Percentiles rank a stretch among this genome's conserved stretches.
Evolutionary conservation across 495 filamentous ascomycete species (phyloP).

Genomic region (Pseudomonodictys pantanalensis): DNA sequence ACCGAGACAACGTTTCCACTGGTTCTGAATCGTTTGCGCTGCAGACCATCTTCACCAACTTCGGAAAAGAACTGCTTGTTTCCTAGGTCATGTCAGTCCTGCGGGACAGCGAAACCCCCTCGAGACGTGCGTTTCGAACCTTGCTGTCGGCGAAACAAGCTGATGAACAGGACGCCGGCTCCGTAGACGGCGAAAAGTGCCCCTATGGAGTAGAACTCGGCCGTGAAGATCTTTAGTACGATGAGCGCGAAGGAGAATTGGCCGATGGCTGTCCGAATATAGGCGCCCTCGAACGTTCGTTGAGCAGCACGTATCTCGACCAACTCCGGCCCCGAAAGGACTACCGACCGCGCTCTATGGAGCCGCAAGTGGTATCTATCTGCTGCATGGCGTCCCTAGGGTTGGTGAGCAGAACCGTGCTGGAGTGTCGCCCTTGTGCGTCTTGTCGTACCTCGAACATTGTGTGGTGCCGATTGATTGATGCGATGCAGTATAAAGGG

Average conservation of each 20-base stretch:
- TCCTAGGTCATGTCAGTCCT: slow-evolving; percentile 37
- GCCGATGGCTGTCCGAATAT: slow-evolving; percentile 86
- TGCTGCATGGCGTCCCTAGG: slow-evolving; percentile 37
- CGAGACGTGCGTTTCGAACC: slow-evolving; percentile 35
- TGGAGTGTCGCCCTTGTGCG: neutral
- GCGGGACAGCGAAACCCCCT: neutral
- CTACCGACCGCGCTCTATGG: slow-evolving; percentile 80
- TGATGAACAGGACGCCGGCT: slow-evolving; percentile 73
- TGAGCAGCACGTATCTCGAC: slow-evolving; percentile 93
- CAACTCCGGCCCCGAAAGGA: slow-evolving; percentile 78
- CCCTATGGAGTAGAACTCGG: slow-evolving; percentile 90
- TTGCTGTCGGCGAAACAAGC: slow-evolving; percentile 77
- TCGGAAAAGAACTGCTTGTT: slow-evolving; percentile 91
- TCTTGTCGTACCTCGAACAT: slow-evolving; percentile 34
- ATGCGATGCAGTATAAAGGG: too few species aligned
- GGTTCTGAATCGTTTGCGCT: slow-evolving; percentile 78
- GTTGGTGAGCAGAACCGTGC: neutral
- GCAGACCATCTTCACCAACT: slow-evolving; percentile 62
- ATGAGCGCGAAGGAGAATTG: slow-evolving; percentile 95
- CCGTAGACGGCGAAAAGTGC: slow-evolving; percentile 91
- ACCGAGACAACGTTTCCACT: slow-evolving; percentile 76
- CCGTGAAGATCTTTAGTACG: slow-evolving; percentile 93
- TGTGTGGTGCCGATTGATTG: too few species aligned
- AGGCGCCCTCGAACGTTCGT: slow-evolving; percentile 95
- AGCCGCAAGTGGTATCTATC: slow-evolving; percentile 56